A percentile compares a stretch with the other conserved stretches of the same genome.
Evolutionary conservation across 371 early-diverging fungal species (phyloP).

Genomic region (Mucor sp.): DNA sequence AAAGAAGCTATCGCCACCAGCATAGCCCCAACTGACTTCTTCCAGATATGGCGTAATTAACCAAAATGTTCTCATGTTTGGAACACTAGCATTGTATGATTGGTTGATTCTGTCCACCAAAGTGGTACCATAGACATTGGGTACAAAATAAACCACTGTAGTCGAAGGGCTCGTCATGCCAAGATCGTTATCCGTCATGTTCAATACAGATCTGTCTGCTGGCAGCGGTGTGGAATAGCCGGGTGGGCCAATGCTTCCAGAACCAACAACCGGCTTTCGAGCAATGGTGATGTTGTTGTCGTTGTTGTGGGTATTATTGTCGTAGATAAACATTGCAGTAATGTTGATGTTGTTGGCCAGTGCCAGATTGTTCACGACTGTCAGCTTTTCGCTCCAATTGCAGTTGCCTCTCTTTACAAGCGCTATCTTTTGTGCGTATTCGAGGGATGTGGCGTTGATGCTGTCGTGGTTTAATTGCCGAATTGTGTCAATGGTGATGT

Average conservation of each 20-base stretch:
- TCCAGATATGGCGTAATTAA: slow-evolving; percentile 18
- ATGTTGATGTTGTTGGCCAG: slow-evolving; percentile 7
- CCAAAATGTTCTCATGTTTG: slow-evolving; percentile 10
- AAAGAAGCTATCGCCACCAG: slow-evolving; percentile 10
- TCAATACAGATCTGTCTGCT: slow-evolving; percentile 9
- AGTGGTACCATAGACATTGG: slow-evolving; percentile 21
- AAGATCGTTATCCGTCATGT: slow-evolving; percentile 34
- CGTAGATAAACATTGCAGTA: slow-evolving; percentile 28
- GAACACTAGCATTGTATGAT: slow-evolving; percentile 12
- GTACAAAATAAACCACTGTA: slow-evolving; percentile 23
- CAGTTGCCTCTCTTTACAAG: slow-evolving; percentile 32
- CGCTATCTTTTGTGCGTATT: slow-evolving; percentile 21
- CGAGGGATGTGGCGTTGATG: slow-evolving; percentile 1
- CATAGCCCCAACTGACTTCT: background rate
- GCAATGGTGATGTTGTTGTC: slow-evolving; percentile 2
- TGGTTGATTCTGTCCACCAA: slow-evolving; percentile 8
- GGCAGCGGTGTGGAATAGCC: slow-evolving; percentile 15
- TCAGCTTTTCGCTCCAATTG: slow-evolving; percentile 32
- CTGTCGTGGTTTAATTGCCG: slow-evolving; percentile 14
- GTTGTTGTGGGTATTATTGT: slow-evolving; percentile 19
- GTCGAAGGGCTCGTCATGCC: slow-evolving; percentile 2
- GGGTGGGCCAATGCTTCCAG: slow-evolving; percentile 11
- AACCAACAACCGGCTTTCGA: background rate
- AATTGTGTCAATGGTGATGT: slow-evolving; percentile 17
- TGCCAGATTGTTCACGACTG: slow-evolving; percentile 15